Evolutionary conservation across 164 flowering plant genomes (phyloP), one percentile per base, ranked within the genome.

Genomic region (Sextonia rubra): DNA sequence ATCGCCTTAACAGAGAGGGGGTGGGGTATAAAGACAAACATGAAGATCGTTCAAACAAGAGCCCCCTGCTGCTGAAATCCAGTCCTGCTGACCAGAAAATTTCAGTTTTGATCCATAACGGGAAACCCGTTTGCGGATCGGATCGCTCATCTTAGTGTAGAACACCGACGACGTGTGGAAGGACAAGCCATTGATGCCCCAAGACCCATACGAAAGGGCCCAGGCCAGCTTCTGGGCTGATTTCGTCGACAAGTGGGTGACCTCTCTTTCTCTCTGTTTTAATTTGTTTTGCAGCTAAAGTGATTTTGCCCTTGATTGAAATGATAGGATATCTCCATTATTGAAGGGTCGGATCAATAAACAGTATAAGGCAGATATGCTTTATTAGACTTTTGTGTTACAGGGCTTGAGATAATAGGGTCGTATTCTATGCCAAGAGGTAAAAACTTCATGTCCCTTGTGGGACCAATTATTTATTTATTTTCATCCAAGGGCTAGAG

Each of bases 1-100:
- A 58, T 82, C 2, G 79, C 86, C 9, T 48, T 82, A 29, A 77
- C 71, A 5, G 79, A 76, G 37, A 84, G 47, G 80, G 77, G 5
- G 58, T 84, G 14, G 20, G 74, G 20, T 9, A 52, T 24, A 11
- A 60, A 17, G 1, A 22, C 63, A n/a, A 60, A n/a, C 17, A 61
- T 0, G 64, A 61, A 9, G 25, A n/a, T 20, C 24, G 6, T 1
- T 25, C 15, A 7, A 15, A 49, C 18, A 75, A 63, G 62, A 69
- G 64, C 24, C 77, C 47, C 23, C 75, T 73, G 9, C 64, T 75
- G 4, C 74, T 75, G 29, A 17, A 70, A 25, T 62, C 60, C 37
- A 75, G 70, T 32, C 77, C 77, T 6, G 24, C 70, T 23, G 61
- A 75, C 2, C 52, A 75, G 64, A 70, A 70, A 56, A 37, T 75